Base-by-base conservation (phyloP, 768 basidiomycete species). In the Mycena metata region DNA sequence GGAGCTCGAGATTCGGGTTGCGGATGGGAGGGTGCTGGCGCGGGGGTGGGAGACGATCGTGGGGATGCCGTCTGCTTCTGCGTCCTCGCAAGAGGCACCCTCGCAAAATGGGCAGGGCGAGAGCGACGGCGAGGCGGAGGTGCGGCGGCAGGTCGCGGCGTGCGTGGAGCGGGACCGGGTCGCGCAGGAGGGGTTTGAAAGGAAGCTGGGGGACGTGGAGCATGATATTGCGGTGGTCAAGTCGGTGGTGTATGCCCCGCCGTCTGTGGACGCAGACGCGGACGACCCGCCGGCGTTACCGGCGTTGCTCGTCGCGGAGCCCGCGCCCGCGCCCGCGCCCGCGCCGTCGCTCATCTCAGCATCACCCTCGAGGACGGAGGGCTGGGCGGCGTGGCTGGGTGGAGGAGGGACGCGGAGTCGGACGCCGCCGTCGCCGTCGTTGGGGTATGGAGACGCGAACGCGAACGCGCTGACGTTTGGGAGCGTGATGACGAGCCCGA, bases 141-240 rank as follows among this genome's bases (percentile, higher is more conserved):
- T 89, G 10, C 84, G 87, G 69, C 67, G 61, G 2, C 86, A 90
- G 65, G 85, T 91, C n/a, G 65, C 78, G 19, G 83, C 81, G 0
- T 94, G 92, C 67, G 78, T 89, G 0, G 87, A 90, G 41, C 73
- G 79, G 21, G 75, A 77, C 1, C 84, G 90, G 30, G 69, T 82
- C 49, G 86, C 89, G 0, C 70, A 77, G 57, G 82, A 81, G 24
- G 81, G 73, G 41, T 89, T 94, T 69, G 73, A 75, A 55, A 80
- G 80, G 46, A 95, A 94, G 76, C 76, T 94, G 64, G 90, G 86
- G 23, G 91, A 94, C 72, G 84, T 94, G 21, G 83, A 92, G 67
- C 91, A 94, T 67, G 94, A 95, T 75, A 89, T 94, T 49, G 90
- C 90, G 0, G 83, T 83, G 8, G 79, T 95, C 66, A 93, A 94